Base-by-base conservation (phyloP, 2,329 filamentous ascomycete genomes). In the Aspergillus aculeatus region DNA sequence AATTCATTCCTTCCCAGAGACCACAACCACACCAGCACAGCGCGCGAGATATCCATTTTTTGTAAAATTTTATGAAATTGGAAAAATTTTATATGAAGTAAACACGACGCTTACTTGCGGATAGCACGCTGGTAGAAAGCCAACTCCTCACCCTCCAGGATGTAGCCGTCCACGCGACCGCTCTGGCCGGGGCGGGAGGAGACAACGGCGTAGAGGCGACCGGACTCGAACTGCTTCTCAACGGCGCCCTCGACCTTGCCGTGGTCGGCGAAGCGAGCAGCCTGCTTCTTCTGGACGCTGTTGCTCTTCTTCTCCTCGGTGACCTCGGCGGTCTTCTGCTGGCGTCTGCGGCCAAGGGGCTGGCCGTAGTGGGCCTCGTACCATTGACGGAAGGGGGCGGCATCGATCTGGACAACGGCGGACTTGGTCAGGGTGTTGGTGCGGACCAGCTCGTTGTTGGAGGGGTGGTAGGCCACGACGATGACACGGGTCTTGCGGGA, bases 71-170 rank as follows among this genome's bases (percentile, higher is more conserved):
- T 72, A 62, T 68, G 66, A 63, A 62, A 68, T 68, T 54, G 19
- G 44, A 54, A 69, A 58, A 50, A 35, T 35, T 35, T 35, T 35
- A 29, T 44, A 44, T n/a, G 16, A 16, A 44, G 16, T 19, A 44
- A 35, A 35, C 32, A 12, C 14, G 32, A 16, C 11, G 60, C 86
- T 85, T 97, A 98, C 88, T 96, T 98, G 89, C 95, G 91, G 82
- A 98, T 92, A 84, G 93, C 93, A 85, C 91, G 91, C 89, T 96
- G 93, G 92, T 99, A 99, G 91, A 99, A 99, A 81, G 93, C 92
- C 77, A 99, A 87, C 89, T 99, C 95, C 82, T 99, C 95, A 76
- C 95, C 95, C 89, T 99, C 95, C 70, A 99, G 86, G 81, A 99
- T 89, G 86, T 99, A 99, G 70, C 95, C 95, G 80, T 99, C 95